These are phyloP conservation scores for Neonectria magnoliae DNA, from an alignment of 2,329 filamentous ascomycete genomes.

Conservation along the genomic window DNA sequence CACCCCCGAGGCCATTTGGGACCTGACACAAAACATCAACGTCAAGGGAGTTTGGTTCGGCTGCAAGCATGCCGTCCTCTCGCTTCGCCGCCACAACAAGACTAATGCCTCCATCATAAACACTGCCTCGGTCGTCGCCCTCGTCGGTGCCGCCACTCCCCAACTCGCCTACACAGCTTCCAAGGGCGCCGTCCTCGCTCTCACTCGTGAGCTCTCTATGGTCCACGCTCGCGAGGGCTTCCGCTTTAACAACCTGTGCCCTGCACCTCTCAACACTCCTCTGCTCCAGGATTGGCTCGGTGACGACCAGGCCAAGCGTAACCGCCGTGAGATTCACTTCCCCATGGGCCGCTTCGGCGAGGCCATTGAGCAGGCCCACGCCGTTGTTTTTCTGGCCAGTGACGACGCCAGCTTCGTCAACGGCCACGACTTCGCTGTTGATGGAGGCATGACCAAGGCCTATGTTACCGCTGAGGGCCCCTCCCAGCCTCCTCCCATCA, in stretches of 20 bases:
- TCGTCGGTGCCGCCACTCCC: slow-evolving; percentile 87
- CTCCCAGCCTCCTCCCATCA: slow-evolving; percentile 62
- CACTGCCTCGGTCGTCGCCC: slow-evolving; percentile 87
- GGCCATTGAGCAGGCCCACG: slow-evolving; percentile 92
- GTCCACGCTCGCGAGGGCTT: slow-evolving; percentile 89
- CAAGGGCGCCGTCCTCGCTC: slow-evolving; percentile 90
- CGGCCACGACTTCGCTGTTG: slow-evolving; percentile 91
- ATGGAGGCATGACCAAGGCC: slow-evolving; percentile 94
- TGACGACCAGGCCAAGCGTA: slow-evolving; percentile 83
- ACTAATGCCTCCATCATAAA: slow-evolving; percentile 86
- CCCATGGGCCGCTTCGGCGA: slow-evolving; percentile 89
- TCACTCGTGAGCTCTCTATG: slow-evolving; percentile 91
- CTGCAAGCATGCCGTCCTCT: slow-evolving; percentile 88
- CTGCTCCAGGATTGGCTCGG: slow-evolving; percentile 94
- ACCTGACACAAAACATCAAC: slow-evolving; percentile 92
- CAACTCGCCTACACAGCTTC: slow-evolving; percentile 93
- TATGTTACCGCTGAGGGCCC: slow-evolving; percentile 78
- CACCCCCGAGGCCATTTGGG: slow-evolving; percentile 92
- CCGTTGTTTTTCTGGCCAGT: slow-evolving; percentile 85
- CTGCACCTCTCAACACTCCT: slow-evolving; percentile 90
- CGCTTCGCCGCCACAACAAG: slow-evolving; percentile 84
- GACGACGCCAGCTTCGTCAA: slow-evolving; percentile 93
- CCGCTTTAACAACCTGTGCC: slow-evolving; percentile 91
- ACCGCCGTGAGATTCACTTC: slow-evolving; percentile 88
- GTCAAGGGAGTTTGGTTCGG: slow-evolving; percentile 99